Percentiles rank a stretch among this genome's conserved stretches.
These are phyloP conservation scores for Aspergillus melleus DNA, from an alignment of 2,329 filamentous ascomycete species.

Conservation along the genomic window DNA sequence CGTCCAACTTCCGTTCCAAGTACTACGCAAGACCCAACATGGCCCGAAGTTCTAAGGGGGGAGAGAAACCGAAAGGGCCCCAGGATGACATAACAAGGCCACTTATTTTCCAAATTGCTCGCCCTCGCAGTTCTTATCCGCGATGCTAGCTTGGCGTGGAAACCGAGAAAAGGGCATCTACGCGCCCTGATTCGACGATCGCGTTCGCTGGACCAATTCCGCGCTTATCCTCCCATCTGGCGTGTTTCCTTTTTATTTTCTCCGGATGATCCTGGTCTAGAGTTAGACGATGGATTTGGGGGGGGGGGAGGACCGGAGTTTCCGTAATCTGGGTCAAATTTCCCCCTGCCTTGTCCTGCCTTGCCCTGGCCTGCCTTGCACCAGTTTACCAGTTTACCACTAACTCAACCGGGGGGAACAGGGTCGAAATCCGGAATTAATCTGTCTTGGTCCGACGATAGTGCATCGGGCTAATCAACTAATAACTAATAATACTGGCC, in stretches of 20 bases:
- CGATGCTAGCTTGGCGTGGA: constrained; percentile 24
- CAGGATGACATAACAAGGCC: constrained; percentile 19
- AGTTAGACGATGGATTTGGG: not conserved
- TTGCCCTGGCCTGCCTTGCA: not conserved
- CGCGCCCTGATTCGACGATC: constrained; percentile 31
- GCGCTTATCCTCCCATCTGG: constrained; percentile 29
- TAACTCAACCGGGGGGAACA: not conserved
- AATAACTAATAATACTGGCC: too few relatives aligned
- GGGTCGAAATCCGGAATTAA: constrained; percentile 5
- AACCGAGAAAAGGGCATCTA: constrained; percentile 19
- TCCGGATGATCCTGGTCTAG: constrained; percentile 17
- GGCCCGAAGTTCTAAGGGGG: not conserved
- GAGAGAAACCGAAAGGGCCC: not conserved
- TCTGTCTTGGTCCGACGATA: constrained; percentile 9
- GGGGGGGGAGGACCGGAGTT: not conserved
- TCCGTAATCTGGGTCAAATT: not conserved
- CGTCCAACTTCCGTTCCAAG: too few relatives aligned
- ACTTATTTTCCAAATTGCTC: not conserved
- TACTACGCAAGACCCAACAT: constrained; percentile 15
- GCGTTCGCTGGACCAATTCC: constrained; percentile 19
- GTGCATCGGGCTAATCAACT: constrained; percentile 7
- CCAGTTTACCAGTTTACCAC: constrained; percentile 2
- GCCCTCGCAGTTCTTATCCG: constrained; percentile 12
- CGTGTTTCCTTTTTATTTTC: constrained; percentile 11
- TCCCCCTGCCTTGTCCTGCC: not conserved